A percentile compares a stretch with the other conserved stretches of the same genome.
Evolutionary conservation across 2,329 filamentous ascomycete species (phyloP).

Genomic region (Nemania sp.): DNA sequence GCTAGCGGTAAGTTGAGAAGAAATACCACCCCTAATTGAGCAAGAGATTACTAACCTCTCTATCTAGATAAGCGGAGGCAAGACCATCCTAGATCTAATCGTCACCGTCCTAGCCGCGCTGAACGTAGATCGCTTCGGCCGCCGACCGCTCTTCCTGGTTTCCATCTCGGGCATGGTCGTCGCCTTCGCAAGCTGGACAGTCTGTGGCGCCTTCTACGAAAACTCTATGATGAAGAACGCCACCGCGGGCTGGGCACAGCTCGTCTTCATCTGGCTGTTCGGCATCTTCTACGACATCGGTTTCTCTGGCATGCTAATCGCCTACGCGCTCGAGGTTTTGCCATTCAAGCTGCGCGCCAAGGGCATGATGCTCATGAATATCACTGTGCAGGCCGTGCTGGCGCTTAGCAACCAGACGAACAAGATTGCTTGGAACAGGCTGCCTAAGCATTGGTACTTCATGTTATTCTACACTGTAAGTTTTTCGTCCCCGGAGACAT

Average conservation of each 20-base stretch:
- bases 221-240: conserved; percentile 57
- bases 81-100: conserved; percentile 69
- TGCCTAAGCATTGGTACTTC: conserved; percentile 72
- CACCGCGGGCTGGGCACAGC: conserved; percentile 64
- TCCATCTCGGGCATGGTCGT: conserved; percentile 63
- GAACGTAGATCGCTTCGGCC: conserved; percentile 62
- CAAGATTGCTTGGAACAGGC: conserved; percentile 70
- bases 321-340: conserved; percentile 69
- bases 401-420: conserved; percentile 73
- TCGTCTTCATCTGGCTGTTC: conserved; percentile 71
- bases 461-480: conserved; percentile 73
- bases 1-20: conserved; percentile 58
- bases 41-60: conserved; percentile 3
- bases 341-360: conserved; percentile 69
- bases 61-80: conserved; percentile 62
- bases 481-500: conserved; percentile 28
- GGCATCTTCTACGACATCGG: conserved; percentile 70
- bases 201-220: conserved; percentile 65
- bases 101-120: conserved; percentile 67
- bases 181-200: conserved; percentile 63
- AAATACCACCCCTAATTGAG: conserved; percentile 43
- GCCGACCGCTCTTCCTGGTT: conserved; percentile 65
- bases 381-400: conserved; percentile 70
- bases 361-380: conserved; percentile 74
- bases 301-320: conserved; percentile 68